phyloP scores from a whole-genome alignment of 164 flowering plant species.

The Aristolochia californica region DNA sequence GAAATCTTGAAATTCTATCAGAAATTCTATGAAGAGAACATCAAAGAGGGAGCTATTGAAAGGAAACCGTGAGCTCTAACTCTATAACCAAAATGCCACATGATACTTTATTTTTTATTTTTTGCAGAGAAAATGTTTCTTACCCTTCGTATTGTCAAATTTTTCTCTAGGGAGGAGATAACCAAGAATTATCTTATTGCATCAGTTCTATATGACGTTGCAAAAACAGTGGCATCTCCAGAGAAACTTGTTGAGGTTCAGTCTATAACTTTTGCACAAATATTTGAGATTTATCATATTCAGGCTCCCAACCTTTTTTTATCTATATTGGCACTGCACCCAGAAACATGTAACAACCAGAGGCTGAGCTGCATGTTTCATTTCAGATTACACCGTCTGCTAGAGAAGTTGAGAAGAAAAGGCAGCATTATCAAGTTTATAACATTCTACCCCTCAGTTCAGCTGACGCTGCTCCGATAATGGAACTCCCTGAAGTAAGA shows the following conservation, averaged over 20 bases:
- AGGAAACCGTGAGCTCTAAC: slow-evolving; percentile 72
- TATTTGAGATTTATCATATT: not conserved
- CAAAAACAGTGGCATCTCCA: slow-evolving; percentile 55
- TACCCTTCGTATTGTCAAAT: slow-evolving; percentile 2
- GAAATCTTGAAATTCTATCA: slow-evolving; percentile 71
- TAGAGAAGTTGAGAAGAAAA: slow-evolving; percentile 58
- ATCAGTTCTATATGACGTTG: slow-evolving; percentile 73
- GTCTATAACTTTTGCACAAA: slow-evolving; percentile 2
- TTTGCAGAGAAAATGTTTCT: not conserved
- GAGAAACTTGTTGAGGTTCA: slow-evolving; percentile 57
- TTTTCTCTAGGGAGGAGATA: slow-evolving; percentile 75
- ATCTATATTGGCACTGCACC: slow-evolving; percentile 3
- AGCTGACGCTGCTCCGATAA: slow-evolving; percentile 67
- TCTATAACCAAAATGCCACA: not conserved
- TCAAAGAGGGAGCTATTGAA: slow-evolving; percentile 47
- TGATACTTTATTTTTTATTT: slow-evolving; percentile 2
- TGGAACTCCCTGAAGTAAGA: slow-evolving; percentile 93
- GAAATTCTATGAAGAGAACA: slow-evolving; percentile 50
- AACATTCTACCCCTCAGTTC: slow-evolving; percentile 86
- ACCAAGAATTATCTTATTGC: slow-evolving; percentile 84
- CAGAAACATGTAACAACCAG: not conserved
- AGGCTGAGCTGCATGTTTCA: slow-evolving; percentile 5
- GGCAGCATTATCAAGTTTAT: slow-evolving; percentile 55
- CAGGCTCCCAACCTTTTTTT: not conserved
- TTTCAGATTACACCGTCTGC: slow-evolving; percentile 58